Evolutionary conservation across 2,329 filamentous ascomycete genomes (phyloP).

Genomic region (Madurella mycetomatis): DNA sequence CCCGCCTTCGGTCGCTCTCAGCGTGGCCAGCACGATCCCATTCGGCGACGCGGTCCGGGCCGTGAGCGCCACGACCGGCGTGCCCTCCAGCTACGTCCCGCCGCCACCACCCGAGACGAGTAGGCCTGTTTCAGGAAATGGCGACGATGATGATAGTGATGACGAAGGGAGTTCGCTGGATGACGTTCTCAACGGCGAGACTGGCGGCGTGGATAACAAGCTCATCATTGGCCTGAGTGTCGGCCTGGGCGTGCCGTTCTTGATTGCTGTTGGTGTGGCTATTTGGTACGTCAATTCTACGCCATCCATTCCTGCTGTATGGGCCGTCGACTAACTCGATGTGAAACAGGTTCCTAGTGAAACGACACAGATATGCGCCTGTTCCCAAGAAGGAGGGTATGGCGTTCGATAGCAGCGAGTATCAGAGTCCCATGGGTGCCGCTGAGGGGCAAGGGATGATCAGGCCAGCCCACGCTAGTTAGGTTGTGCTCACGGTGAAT

Average conservation of each 20-base stretch:
- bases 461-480: not conserved
- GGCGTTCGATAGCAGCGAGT: not conserved
- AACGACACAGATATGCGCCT: not conserved
- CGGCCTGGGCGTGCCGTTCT: slow-evolving; percentile 40
- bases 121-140: not conserved
- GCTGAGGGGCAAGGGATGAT: not conserved
- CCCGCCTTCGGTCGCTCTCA: slow-evolving; percentile 32
- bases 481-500: no score
- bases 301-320: not conserved
- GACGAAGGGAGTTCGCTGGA: slow-evolving; percentile 3
- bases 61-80: slow-evolving; percentile 39
- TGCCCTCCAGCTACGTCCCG: slow-evolving; percentile 42
- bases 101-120: slow-evolving; percentile 27
- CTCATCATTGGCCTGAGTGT: slow-evolving; percentile 47
- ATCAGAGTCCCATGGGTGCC: not conserved
- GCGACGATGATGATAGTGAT: not conserved
- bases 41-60: slow-evolving; percentile 40
- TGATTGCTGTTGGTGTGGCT: slow-evolving; percentile 27
- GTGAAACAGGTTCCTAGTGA: not conserved
- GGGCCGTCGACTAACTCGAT: not conserved
- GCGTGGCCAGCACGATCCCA: slow-evolving; percentile 32
- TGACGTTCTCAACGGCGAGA: slow-evolving; percentile 25
- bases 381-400: not conserved
- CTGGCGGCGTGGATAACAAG: slow-evolving; percentile 38
- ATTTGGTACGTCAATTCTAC: not conserved